Evolutionary conservation across 441 rosid genomes (phyloP), one percentile per base, ranked within the genome.

Genomic region (Euphorbia schlechtendalii): DNA sequence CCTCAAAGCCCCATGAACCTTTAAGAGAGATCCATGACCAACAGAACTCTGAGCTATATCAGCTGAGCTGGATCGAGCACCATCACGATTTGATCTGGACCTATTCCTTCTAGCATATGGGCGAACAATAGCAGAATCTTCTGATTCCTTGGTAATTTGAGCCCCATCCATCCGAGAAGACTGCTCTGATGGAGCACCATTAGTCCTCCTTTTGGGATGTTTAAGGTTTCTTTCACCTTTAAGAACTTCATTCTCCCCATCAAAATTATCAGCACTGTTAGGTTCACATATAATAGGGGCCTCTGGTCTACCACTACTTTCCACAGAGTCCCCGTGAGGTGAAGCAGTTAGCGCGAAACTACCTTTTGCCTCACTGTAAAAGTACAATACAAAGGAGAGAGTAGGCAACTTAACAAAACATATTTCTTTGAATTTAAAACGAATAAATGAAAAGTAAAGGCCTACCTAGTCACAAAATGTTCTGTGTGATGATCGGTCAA

Each of bases 61-160:
- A 46, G 78, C 80, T 49, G 98, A 85, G 82, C 87, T 83, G 65
- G 92, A 85, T 70, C 92, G 86, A 58, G 84, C 84, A 70, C 81
- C 81, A 78, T 96, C 99, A 67, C 98, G 90, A 69, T 83, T 92
- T 51, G 81, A 75, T 75, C 84, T 84, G 55, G 99, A 84, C 86
- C 99, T 83, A 70, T 96, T 84, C 77, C 99, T 88, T 69, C 99
- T 84, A 77, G 97, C 97, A 85, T 96, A 96, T 13, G 98, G 95
- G 30, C 96, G 98, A 71, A 96, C 81, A 75, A 88, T 85, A 64
- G 96, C 97, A 71, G 97, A 90, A 85, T 96, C 99, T 81, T 96
- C 99, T 48, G 92, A 77, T 69, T 90, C 97, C 80, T 85, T 96
- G 69, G 82, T 73, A 81, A 78, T 83, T 71, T 78, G 93, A 67